Evolutionary conservation across 1,284 basidiomycete species (phyloP), one percentile per base, ranked within the genome.

Genomic region (Xerocomus cyaneibrunnescens): DNA sequence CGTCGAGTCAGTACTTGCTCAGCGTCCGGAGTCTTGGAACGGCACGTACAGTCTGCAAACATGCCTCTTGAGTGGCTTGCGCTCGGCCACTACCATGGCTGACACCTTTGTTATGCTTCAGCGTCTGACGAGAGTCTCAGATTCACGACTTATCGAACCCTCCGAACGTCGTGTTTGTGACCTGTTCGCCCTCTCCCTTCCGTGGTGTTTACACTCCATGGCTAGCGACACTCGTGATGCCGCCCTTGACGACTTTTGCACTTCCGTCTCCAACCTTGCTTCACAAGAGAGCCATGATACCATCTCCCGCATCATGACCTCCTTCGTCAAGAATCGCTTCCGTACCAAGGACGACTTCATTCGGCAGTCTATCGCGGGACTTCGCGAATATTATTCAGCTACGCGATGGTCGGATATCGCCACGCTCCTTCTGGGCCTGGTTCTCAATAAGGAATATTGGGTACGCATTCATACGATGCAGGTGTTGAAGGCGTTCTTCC

Each of bases 321-420:
- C 92, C 7, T 94, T 96, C 58, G 84, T 91, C 36, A 92, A 91
- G 69, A 77, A 79, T 21, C 88, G 92, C 39, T 98, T 98, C 77
- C 80, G 94, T 38, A 93, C 93, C 2, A 89, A 89, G 66, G 95
- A 98, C 51, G 94, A 98, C 69, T 94, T 98, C 69, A 80, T 96
- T 52, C 85, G 93, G 3, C 94, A 98, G 66, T 94, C 93, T 0
- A 86, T 93, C 17, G 77, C 83, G 3, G 87, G 89, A 58, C 78
- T 98, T 37, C 84, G 92, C 27, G 92, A 95, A 62, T 83, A 92
- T 63, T 94, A 89, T 73, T 82, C 81, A 21, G 63, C 67, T 45
- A 84, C 81, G 61, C 79, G 76, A 67, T 94, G 79, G 87, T 84
- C 78, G 30, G 83, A 90, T 40, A 80, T 94, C 32, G 84, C 91